These are phyloP conservation scores for Hanseniaspora gamundiae DNA, from an alignment of 1,139 yeast genomes.

Conservation along the genomic window DNA sequence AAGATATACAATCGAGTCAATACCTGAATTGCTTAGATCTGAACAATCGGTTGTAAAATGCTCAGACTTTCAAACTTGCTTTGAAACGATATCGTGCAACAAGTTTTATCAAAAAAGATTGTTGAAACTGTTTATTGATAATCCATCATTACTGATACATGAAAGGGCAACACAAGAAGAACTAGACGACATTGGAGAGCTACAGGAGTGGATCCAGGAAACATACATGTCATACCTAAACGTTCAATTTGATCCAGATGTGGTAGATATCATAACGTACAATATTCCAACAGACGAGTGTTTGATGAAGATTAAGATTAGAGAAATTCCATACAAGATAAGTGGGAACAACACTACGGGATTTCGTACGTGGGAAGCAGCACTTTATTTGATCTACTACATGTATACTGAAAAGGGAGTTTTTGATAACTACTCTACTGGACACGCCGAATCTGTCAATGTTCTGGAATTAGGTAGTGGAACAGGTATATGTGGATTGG, in stretches of 20 bases:
- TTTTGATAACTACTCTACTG: too few species aligned
- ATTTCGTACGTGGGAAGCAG: slow-evolving; percentile 88
- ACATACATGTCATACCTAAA: neutral
- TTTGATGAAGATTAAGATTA: slow-evolving; percentile 29
- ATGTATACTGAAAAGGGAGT: slow-evolving; percentile 24
- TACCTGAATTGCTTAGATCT: neutral
- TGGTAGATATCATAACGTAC: slow-evolving; percentile 37
- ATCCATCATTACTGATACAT: neutral
- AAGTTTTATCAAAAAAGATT: neutral
- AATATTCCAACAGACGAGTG: slow-evolving; percentile 16
- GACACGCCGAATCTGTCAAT: slow-evolving; percentile 6
- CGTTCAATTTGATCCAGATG: slow-evolving; percentile 1
- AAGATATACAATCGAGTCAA: neutral
- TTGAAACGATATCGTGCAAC: neutral
- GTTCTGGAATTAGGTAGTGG: slow-evolving; percentile 80
- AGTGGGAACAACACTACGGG: slow-evolving; percentile 81
- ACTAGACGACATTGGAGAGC: neutral
- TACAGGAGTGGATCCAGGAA: slow-evolving; percentile 1
- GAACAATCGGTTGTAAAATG: neutral
- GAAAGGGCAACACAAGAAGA: neutral
- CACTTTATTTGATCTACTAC: slow-evolving; percentile 49
- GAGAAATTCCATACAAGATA: slow-evolving; percentile 52
- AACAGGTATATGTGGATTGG: slow-evolving; percentile 71
- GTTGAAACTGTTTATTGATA: neutral
- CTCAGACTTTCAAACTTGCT: neutral